Percentiles rank a stretch among this genome's conserved stretches.
Conservation (phyloP, 2,329 filamentous ascomycete genomes). For the Arthrobotrys iridis region DNA sequence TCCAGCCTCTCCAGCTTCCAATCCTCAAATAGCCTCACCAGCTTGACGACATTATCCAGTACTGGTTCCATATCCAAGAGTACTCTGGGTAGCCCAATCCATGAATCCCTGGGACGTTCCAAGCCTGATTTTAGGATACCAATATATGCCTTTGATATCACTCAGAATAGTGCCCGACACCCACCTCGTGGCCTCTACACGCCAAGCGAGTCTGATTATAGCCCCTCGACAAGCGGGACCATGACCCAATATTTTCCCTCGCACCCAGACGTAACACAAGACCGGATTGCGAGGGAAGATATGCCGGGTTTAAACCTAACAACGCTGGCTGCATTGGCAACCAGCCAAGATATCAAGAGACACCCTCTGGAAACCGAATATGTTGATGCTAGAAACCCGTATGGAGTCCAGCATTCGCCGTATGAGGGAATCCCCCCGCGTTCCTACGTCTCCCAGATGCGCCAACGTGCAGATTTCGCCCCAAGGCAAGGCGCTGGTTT, state of each 20-base stretch:
- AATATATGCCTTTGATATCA: conserved; percentile 48
- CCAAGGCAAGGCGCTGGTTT: conserved; percentile 29
- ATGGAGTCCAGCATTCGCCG: conserved; percentile 9
- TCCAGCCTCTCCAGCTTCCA: conserved; percentile 48
- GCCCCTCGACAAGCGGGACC: conserved; percentile 47
- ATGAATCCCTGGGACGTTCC: conserved; percentile 39
- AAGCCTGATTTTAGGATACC: conserved; percentile 51
- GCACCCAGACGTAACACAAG: conserved; percentile 43
- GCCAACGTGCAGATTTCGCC: conserved; percentile 40
- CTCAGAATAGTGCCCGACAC: conserved; percentile 40
- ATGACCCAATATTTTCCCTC: conserved; percentile 49
- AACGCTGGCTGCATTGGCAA: conserved; percentile 38
- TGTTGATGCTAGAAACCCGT: conserved; percentile 22
- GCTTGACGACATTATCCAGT: conserved; percentile 49
- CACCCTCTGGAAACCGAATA: conserved; percentile 29
- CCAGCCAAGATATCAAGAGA: conserved; percentile 45
- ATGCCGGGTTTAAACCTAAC: conserved; percentile 25
- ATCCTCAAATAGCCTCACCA: conserved; percentile 43
- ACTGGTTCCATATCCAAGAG: conserved; percentile 44
- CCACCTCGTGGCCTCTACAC: conserved; percentile 47
- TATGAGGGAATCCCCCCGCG: conserved; percentile 27
- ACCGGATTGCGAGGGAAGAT: conserved; percentile 41
- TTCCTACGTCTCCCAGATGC: conserved; percentile 46
- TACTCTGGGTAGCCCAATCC: conserved; percentile 44
- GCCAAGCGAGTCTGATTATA: conserved; percentile 50